These are phyloP conservation scores for Achlya hypogyna DNA, from an alignment of 352 stramenopile genomes.

Conservation along the genomic window DNA sequence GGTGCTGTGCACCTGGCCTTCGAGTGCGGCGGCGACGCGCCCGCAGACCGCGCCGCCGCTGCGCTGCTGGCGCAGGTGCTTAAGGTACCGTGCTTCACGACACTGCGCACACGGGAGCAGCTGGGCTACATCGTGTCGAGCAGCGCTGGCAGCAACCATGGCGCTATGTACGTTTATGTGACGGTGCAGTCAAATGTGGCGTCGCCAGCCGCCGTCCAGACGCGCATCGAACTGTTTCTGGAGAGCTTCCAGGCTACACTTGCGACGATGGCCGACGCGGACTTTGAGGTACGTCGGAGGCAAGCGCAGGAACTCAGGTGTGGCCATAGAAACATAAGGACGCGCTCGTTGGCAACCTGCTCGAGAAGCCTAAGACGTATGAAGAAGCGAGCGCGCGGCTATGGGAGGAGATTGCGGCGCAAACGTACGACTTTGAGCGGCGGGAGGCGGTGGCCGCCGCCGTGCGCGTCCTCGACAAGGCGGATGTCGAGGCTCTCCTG, in stretches of 20 bases:
- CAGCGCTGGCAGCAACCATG: slow-evolving; percentile 23
- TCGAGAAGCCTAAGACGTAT: slow-evolving; percentile 66
- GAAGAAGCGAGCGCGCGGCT: slow-evolving; percentile 43
- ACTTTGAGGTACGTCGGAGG: no score
- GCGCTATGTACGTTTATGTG: slow-evolving; percentile 52
- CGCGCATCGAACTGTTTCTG: slow-evolving; percentile 66
- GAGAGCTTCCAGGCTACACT: slow-evolving; percentile 33
- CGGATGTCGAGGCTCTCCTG: slow-evolving; percentile 44
- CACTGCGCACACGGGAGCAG: slow-evolving; percentile 56
- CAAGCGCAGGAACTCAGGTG: background rate
- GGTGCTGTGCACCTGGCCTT: slow-evolving; percentile 42
- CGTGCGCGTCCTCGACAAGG: slow-evolving; percentile 34
- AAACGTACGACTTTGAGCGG: slow-evolving; percentile 59
- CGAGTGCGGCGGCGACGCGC: slow-evolving; percentile 38
- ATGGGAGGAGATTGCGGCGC: slow-evolving; percentile 51
- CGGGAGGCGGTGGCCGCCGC: slow-evolving; percentile 35
- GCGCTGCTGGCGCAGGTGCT: slow-evolving; percentile 52
- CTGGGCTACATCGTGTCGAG: slow-evolving; percentile 57
- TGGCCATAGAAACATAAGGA: slow-evolving; percentile 38
- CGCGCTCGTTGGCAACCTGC: slow-evolving; percentile 42
- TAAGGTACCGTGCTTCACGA: slow-evolving; percentile 49
- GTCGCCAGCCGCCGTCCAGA: slow-evolving; percentile 46
- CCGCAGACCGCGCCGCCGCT: slow-evolving; percentile 31
- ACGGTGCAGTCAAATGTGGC: slow-evolving; percentile 69
- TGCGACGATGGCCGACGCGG: slow-evolving; percentile 6